Base-by-base conservation (phyloP, 768 basidiomycete species). In the Hydnomerulius pinastri region DNA sequence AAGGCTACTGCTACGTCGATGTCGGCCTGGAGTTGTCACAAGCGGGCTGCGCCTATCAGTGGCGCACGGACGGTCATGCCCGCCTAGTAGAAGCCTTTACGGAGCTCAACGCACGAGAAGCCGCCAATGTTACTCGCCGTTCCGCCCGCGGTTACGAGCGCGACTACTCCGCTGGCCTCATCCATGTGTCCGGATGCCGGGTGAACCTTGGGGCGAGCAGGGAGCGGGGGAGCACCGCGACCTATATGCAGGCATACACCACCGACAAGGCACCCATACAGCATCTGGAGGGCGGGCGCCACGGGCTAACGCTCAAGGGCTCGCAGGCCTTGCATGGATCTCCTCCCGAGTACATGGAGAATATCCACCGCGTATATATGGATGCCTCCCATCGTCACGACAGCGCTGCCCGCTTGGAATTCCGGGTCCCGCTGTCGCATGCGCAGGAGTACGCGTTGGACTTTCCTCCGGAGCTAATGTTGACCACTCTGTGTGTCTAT, bases 231-330 rank as follows among this genome's bases (percentile, higher is more conserved):
- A 48, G 2, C 20, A 25, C 61, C 2, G 57, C 55, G 0, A 35
- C 32, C 1, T 71, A 72, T 30, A n/a, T 71, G 0, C 71, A 72
- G 36, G 18, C 66, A 9, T 73, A 73, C 43, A 47, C 51, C 0
- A 73, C 70, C 0, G 71, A 72, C 53, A 73, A 73, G 45, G 27
- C 68, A 0, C 18, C 64, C 13, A 68, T 59, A 0, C 66, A 66
- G 27, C 51, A 50, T 9, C 49, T 42, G 9, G 56, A 66, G 2
- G 43, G 54, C 0, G 24, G 43, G 6, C 48, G 54, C 20, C 53
- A 59, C 20, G 62, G 63, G 2, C 67, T 69, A 37, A 55, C 45
- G 23, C 36, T 69, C 3, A 58, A 55, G 0, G 48, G 51, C n/a
- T 20, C 37, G 0, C 57, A 64, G 1, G 53, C 63, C 4, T 37